phyloP scores from a whole-genome alignment of 2,329 filamentous ascomycete species.

The Phoma sp. region DNA sequence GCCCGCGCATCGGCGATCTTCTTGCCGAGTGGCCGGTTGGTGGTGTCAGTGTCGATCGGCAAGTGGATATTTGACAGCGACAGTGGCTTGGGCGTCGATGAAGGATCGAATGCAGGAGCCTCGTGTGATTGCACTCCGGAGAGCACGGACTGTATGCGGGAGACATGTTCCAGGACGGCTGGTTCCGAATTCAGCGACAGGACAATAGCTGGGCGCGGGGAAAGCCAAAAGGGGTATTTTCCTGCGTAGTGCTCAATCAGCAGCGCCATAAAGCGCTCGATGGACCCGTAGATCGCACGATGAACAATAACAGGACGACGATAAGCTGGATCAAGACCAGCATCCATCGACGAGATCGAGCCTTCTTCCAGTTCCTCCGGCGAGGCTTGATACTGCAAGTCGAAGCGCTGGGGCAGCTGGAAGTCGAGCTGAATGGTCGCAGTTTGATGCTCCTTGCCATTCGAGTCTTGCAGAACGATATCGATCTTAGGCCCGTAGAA shows the following conservation, averaged over 20 bases:
- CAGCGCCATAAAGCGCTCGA: slow-evolving; percentile 84
- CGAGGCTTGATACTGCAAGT: slow-evolving; percentile 74
- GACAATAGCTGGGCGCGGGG: slow-evolving; percentile 76
- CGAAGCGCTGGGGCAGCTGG: slow-evolving; percentile 83
- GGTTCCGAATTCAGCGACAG: slow-evolving; percentile 71
- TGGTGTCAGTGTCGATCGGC: slow-evolving; percentile 73
- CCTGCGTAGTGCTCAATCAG: slow-evolving; percentile 83
- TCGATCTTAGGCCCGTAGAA: slow-evolving; percentile 95
- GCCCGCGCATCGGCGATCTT: slow-evolving; percentile 75
- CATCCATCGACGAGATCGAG: slow-evolving; percentile 54
- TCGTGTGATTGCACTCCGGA: slow-evolving; percentile 32
- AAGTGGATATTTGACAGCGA: slow-evolving; percentile 65
- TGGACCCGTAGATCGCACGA: slow-evolving; percentile 80
- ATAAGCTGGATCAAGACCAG: slow-evolving; percentile 29
- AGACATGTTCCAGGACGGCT: slow-evolving; percentile 57
- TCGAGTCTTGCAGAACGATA: slow-evolving; percentile 76
- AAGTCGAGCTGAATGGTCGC: slow-evolving; percentile 91
- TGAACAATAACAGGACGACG: slow-evolving; percentile 77
- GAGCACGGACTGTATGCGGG: slow-evolving; percentile 47
- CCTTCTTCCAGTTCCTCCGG: slow-evolving; percentile 66
- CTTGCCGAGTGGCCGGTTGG: slow-evolving; percentile 65
- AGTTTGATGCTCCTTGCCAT: slow-evolving; percentile 84
- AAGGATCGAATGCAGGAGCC: slow-evolving; percentile 12
- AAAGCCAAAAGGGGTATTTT: slow-evolving; percentile 85
- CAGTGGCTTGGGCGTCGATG: slow-evolving; percentile 41